A percentile compares a stretch with the other conserved stretches of the same genome.
phyloP scores from a whole-genome alignment of 306 rosid genomes.

The Rubus idaeus region DNA sequence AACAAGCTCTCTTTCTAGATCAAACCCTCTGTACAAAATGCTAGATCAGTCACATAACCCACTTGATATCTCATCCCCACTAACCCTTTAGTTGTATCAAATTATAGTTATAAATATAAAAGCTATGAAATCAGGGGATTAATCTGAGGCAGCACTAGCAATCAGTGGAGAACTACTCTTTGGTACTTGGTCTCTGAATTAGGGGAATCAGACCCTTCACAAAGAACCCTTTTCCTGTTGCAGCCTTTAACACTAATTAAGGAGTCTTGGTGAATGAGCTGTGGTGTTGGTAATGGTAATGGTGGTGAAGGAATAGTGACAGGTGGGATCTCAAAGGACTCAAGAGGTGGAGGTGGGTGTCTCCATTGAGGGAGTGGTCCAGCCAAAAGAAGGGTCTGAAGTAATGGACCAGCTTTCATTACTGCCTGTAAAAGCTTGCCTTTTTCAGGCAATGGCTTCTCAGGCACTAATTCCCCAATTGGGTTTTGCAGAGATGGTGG shows the following conservation, averaged over 20 bases:
- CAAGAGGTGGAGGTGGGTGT: conserved; percentile 96
- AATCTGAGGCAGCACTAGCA: conserved; percentile 19
- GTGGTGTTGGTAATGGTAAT: conserved; percentile 29
- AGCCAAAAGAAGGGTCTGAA: conserved; percentile 80
- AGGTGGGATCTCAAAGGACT: conserved; percentile 86
- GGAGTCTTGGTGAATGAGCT: conserved; percentile 53
- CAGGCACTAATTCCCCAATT: conserved; percentile 47
- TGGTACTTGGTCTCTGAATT: conserved; percentile 59
- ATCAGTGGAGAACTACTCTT: conserved; percentile 71
- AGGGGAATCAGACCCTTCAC: conserved; percentile 64
- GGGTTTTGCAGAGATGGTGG: conserved; percentile 22
- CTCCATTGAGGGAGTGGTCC: conserved; percentile 99
- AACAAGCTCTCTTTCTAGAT: conserved; percentile 32
- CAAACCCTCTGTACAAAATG: conserved; percentile 59
- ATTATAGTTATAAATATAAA: conserved; percentile 27
- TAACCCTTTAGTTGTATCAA: conserved; percentile 42
- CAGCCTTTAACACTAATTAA: conserved; percentile 30
- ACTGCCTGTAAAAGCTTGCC: conserved; percentile 97
- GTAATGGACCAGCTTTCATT: conserved; percentile 97
- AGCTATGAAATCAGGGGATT: conserved; percentile 32
- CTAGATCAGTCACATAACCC: conserved; percentile 55
- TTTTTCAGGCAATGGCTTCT: conserved; percentile 85
- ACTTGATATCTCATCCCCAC: conserved; percentile 26
- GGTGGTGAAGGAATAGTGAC: conserved; percentile 73
- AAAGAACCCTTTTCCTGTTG: conserved; percentile 65